These are phyloP conservation scores for Geotrichum reessii DNA, from an alignment of 1,139 yeast species.

Conservation along the genomic window DNA sequence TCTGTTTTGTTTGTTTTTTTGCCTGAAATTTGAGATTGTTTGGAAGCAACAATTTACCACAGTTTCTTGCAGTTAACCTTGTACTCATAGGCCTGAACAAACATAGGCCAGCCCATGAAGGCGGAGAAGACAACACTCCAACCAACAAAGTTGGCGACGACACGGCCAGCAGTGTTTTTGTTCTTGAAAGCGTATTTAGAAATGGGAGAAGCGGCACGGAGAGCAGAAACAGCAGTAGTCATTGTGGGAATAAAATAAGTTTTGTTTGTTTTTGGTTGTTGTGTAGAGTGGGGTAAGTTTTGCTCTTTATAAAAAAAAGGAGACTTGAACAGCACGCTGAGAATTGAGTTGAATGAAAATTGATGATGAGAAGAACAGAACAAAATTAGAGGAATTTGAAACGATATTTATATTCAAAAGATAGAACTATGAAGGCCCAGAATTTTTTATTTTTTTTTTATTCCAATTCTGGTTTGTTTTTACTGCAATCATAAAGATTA, in stretches of 20 bases:
- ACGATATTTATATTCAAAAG: not conserved
- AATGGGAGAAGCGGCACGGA: constrained; percentile 3
- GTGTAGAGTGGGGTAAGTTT: not conserved
- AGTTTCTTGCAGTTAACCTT: constrained; percentile 3
- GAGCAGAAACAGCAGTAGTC: constrained; percentile 13
- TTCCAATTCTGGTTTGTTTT: not conserved
- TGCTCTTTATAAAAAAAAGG: not conserved
- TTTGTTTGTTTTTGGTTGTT: not conserved
- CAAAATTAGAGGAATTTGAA: not conserved
- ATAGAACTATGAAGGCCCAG: not conserved
- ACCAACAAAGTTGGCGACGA: constrained; percentile 11
- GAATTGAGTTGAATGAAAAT: too few species aligned
- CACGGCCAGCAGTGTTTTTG: constrained; percentile 4
- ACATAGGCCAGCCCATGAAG: constrained; percentile 16
- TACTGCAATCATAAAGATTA: not conserved
- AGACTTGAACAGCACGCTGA: too few species aligned
- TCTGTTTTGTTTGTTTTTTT: too few species aligned
- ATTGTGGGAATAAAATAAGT: constrained; percentile 2
- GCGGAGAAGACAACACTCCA: constrained; percentile 6
- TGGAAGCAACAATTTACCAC: not conserved
- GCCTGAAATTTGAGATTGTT: too few species aligned
- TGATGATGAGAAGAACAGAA: not conserved
- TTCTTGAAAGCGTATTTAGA: constrained; percentile 2
- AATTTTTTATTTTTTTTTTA: not conserved
- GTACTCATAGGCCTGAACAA: constrained; percentile 1